These are phyloP conservation scores for Barnettozyma sucrosica DNA, from an alignment of 805 yeast species.

Conservation along the genomic window DNA sequence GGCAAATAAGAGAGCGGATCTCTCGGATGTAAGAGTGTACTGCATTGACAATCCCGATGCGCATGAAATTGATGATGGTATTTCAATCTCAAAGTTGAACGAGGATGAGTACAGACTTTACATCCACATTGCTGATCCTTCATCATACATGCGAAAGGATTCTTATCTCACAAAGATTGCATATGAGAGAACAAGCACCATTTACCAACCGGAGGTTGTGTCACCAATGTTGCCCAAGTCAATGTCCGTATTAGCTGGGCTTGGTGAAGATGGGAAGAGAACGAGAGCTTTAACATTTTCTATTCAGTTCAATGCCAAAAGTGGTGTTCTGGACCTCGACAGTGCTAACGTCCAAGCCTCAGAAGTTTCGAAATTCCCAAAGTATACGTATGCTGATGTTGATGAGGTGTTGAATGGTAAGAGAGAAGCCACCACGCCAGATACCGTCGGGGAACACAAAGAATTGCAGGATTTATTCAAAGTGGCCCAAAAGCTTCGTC, in stretches of 20 bases:
- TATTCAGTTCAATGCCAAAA: constrained; percentile 25
- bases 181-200: constrained; percentile 53
- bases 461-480: constrained; percentile 34
- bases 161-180: constrained; percentile 47
- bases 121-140: constrained; percentile 85
- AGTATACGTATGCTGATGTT: constrained; percentile 59
- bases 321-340: constrained; percentile 18
- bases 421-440: not conserved
- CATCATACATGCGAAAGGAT: constrained; percentile 46
- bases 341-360: constrained; percentile 36
- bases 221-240: constrained; percentile 65
- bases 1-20: constrained; percentile 33
- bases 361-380: constrained; percentile 39
- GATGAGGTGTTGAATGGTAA: constrained; percentile 38
- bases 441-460: constrained; percentile 8
- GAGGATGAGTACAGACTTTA: constrained; percentile 39
- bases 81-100: constrained; percentile 44
- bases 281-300: constrained; percentile 48
- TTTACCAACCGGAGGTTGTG: constrained; percentile 64
- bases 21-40: constrained; percentile 48
- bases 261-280: constrained; percentile 36
- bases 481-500: constrained; percentile 28
- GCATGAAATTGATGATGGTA: constrained; percentile 91
- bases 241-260: constrained; percentile 45
- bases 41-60: constrained; percentile 82